Conservation (phyloP, 2,329 filamentous ascomycete genomes). For the Cordyceps sp. region DNA sequence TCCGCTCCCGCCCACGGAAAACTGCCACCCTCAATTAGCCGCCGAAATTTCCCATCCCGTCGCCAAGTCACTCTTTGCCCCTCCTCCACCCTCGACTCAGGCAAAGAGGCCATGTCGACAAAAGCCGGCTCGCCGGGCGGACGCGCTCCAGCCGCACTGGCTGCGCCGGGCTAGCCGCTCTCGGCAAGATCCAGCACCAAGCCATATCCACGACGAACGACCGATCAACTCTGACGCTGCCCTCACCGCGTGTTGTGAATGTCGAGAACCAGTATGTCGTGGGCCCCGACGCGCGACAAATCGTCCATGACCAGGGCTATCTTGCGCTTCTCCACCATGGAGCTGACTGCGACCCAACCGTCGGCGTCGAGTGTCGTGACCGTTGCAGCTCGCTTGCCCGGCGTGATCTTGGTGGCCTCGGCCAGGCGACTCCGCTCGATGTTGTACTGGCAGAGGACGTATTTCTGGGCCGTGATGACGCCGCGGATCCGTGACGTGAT, state of each 20-base stretch:
- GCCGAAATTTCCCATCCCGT: too few relatives aligned
- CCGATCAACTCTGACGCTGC: too few relatives aligned
- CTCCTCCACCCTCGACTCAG: too few relatives aligned
- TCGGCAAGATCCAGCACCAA: too few relatives aligned
- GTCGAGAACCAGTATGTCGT: constrained; percentile 71
- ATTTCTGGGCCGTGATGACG: constrained; percentile 89
- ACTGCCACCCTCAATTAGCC: too few relatives aligned
- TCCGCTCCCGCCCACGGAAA: too few relatives aligned
- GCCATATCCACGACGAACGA: too few relatives aligned
- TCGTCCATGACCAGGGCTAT: constrained; percentile 81
- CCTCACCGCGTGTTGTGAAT: constrained; percentile 60
- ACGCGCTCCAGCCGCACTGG: too few relatives aligned
- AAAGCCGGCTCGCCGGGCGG: too few relatives aligned
- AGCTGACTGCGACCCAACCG: constrained; percentile 85
- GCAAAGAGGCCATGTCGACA: too few relatives aligned
- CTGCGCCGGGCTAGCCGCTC: too few relatives aligned
- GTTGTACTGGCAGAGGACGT: constrained; percentile 94
- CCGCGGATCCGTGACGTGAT: constrained; percentile 78
- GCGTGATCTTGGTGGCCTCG: constrained; percentile 61
- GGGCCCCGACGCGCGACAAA: constrained; percentile 57
- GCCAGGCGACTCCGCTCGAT: constrained; percentile 54
- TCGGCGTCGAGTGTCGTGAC: constrained; percentile 78
- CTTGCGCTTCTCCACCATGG: constrained; percentile 81
- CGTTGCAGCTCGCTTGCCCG: constrained; percentile 85
- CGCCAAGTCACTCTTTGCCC: too few relatives aligned